Conservation (phyloP, 2,329 filamentous ascomycete species). For the Escovopsis sp. region DNA sequence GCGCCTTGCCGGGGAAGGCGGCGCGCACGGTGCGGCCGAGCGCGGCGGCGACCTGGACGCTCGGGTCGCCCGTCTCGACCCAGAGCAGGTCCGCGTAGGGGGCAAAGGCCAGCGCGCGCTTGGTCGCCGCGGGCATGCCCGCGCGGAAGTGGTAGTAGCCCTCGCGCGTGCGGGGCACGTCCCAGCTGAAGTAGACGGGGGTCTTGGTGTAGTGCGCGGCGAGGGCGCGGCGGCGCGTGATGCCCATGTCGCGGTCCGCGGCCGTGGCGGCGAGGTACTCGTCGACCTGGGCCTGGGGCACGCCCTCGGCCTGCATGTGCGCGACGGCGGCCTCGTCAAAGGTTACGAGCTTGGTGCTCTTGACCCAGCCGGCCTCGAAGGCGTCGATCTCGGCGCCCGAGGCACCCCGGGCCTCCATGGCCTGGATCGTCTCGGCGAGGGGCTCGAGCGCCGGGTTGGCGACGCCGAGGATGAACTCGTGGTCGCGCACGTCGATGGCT, state of each 20-base stretch:
- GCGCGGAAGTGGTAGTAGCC: constrained; percentile 85
- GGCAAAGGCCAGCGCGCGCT: constrained; percentile 80
- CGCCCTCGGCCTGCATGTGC: constrained; percentile 55
- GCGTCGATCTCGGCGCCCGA: constrained; percentile 66
- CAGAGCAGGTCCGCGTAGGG: constrained; percentile 91
- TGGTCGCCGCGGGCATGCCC: constrained; percentile 75
- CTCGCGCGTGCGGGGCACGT: constrained; percentile 82
- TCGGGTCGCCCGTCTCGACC: constrained; percentile 90
- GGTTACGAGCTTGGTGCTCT: constrained; percentile 67
- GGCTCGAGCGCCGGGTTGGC: constrained; percentile 60
- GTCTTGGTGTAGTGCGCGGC: constrained; percentile 51
- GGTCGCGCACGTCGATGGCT: constrained; percentile 84
- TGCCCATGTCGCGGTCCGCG: constrained; percentile 57
- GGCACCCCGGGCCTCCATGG: constrained; percentile 73
- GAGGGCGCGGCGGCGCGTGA: constrained; percentile 60
- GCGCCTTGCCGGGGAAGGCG: constrained; percentile 60
- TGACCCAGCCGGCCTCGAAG: constrained; percentile 81
- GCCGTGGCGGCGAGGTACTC: constrained; percentile 50
- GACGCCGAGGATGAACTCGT: constrained; percentile 90
- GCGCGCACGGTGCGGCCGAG: constrained; percentile 66
- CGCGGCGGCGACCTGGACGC: constrained; percentile 57
- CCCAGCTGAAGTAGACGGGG: constrained; percentile 74
- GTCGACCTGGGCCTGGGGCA: constrained; percentile 47
- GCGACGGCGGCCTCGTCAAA: constrained; percentile 82
- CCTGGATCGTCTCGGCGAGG: constrained; percentile 75